These are phyloP conservation scores for Galerina sulciceps DNA, from an alignment of 768 basidiomycete genomes.

Conservation along the genomic window DNA sequence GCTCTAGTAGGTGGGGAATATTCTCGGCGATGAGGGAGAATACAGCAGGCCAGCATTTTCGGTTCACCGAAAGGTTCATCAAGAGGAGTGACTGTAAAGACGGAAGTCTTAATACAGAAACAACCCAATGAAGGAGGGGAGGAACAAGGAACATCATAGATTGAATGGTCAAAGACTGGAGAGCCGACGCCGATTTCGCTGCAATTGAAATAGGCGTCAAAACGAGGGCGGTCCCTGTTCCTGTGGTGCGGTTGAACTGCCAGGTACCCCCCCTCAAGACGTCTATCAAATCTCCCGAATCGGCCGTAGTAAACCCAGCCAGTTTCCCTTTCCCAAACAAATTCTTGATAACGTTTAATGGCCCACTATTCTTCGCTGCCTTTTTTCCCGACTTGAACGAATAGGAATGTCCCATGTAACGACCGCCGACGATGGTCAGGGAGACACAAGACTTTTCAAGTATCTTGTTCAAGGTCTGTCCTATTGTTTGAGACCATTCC, in stretches of 20 bases:
- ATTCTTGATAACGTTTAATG: constrained; percentile 8
- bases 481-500: constrained; percentile 24
- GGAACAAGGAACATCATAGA: constrained; percentile 28
- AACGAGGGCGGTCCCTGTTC: constrained; percentile 14
- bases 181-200: constrained; percentile 8
- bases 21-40: constrained; percentile 20
- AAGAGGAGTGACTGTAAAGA: constrained; percentile 17
- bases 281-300: constrained; percentile 4
- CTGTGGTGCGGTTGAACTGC: constrained; percentile 19
- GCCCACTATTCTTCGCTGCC: neutral
- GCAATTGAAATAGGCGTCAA: constrained; percentile 16
- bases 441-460: constrained; percentile 18
- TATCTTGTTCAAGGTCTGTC: constrained; percentile 19
- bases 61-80: constrained; percentile 20
- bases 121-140: constrained; percentile 29
- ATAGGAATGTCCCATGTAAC: constrained; percentile 24
- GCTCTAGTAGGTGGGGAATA: constrained; percentile 16
- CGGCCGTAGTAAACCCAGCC: neutral
- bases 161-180: constrained; percentile 19
- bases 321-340: constrained; percentile 12
- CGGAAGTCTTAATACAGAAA: constrained; percentile 19
- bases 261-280: constrained; percentile 21
- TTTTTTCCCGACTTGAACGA: constrained; percentile 15
- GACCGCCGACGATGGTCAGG: constrained; percentile 20
- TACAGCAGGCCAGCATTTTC: constrained; percentile 26